Percentiles rank a stretch among this genome's conserved stretches.
These are phyloP conservation scores for Cyclotella atomus DNA, from an alignment of 108 stramenopile genomes.

Conservation along the genomic window DNA sequence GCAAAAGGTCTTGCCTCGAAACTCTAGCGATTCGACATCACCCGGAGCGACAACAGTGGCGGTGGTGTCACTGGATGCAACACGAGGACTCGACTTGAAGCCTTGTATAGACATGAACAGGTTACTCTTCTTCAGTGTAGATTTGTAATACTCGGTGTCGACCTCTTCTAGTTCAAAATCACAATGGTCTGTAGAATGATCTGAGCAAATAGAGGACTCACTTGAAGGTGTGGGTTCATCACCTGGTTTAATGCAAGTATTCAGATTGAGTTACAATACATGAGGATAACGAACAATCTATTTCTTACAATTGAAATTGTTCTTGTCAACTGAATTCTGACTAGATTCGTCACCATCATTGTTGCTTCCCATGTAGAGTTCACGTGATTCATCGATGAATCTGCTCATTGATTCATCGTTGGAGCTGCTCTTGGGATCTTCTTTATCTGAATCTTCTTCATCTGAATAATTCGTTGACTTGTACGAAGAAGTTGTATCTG, in stretches of 20 bases:
- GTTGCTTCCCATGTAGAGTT: no score
- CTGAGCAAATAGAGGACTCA: not conserved
- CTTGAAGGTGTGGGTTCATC: no score
- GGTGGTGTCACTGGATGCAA: not conserved
- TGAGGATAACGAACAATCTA: no score
- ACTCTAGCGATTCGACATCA: not conserved
- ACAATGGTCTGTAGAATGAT: not conserved
- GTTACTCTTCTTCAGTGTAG: not conserved
- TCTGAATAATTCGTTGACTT: not conserved
- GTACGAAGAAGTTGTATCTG: no score
- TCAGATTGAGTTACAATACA: no score
- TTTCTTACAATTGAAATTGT: no score
- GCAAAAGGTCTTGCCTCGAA: conserved; percentile 4
- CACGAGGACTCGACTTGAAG: conserved; percentile 6
- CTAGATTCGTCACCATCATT: no score
- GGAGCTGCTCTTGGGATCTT: not conserved
- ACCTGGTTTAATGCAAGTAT: no score
- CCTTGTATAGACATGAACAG: conserved; percentile 9
- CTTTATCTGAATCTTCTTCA: not conserved
- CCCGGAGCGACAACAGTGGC: conserved; percentile 8
- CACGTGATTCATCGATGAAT: no score
- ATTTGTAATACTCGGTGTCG: conserved; percentile 8
- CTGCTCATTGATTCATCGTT: no score
- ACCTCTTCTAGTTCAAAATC: not conserved
- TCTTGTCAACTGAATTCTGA: no score